phyloP scores from a whole-genome alignment of 345 rosid species.

The Durio zibethinus region DNA sequence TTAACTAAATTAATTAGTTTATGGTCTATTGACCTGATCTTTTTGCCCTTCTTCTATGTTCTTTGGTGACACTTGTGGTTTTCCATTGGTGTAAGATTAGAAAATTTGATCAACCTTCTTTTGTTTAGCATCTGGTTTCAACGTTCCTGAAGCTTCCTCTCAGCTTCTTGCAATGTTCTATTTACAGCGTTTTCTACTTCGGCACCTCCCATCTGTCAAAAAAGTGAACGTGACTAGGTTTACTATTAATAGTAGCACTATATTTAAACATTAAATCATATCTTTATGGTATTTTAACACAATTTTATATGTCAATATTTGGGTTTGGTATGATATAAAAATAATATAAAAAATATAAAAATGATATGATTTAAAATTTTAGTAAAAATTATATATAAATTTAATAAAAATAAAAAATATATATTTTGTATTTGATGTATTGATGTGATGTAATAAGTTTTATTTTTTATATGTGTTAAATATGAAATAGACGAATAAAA shows the following conservation, averaged over 20 bases:
- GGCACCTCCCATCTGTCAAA: conserved; percentile 45
- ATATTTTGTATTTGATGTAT: too few species aligned
- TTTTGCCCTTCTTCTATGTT: neutral
- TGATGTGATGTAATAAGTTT: too few species aligned
- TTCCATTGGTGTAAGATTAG: neutral
- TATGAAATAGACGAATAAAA: too few species aligned
- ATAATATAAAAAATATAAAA: too few species aligned
- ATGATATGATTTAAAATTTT: too few species aligned
- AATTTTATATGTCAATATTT: too few species aligned
- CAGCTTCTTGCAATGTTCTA: conserved; percentile 37
- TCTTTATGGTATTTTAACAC: neutral
- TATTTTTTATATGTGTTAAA: too few species aligned
- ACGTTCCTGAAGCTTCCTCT: conserved; percentile 28
- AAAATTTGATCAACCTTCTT: neutral
- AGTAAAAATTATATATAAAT: too few species aligned
- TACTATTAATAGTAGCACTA: neutral
- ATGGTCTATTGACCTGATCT: neutral
- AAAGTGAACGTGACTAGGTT: neutral
- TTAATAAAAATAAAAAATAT: too few species aligned
- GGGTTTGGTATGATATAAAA: too few species aligned
- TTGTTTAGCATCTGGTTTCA: neutral
- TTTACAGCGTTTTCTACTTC: conserved; percentile 46
- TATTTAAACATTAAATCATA: neutral
- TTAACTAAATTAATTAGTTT: neutral
- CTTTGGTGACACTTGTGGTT: neutral